Evolutionary conservation across 176 grass and related monocot species (phyloP).

Genomic region (Bromus sterilis): DNA sequence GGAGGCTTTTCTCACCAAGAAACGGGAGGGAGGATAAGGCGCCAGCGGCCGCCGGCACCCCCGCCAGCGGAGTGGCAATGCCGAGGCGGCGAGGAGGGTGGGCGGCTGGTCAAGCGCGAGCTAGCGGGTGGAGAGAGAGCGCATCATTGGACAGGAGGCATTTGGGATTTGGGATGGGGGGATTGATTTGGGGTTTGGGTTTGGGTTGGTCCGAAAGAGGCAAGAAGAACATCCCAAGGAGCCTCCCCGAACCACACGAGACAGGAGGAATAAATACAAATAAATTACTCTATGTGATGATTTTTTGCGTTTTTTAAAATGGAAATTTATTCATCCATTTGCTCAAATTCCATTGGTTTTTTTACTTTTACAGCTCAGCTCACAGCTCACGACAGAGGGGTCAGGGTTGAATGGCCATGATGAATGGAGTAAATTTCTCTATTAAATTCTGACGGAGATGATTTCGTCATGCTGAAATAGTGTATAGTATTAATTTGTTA

Average conservation of each 20-base stretch:
- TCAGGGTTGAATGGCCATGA: not conserved
- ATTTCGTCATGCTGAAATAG: not conserved
- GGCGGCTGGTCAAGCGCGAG: not conserved
- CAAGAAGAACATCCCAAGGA: slow-evolving; percentile 39
- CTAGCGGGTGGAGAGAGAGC: not conserved
- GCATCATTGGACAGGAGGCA: slow-evolving; percentile 18
- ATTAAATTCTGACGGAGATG: not conserved
- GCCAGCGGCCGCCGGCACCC: not conserved
- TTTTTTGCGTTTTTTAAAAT: not conserved
- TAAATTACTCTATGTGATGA: not conserved
- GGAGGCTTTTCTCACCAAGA: not conserved
- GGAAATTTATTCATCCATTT: not conserved
- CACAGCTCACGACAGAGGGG: not conserved
- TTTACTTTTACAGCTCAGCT: not conserved
- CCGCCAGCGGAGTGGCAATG: not conserved
- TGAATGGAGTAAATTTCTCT: not conserved
- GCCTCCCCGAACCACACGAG: slow-evolving; percentile 18
- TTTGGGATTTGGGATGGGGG: slow-evolving; percentile 24
- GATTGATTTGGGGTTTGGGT: slow-evolving; percentile 14
- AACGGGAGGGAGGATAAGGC: not conserved
- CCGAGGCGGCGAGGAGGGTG: not conserved
- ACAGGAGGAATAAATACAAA: not conserved
- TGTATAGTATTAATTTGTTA: not conserved
- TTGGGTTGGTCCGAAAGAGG: slow-evolving; percentile 30
- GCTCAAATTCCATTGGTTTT: not conserved